These are phyloP conservation scores for Phytophthora sojae DNA, from an alignment of 352 stramenopile genomes.

Conservation along the genomic window DNA sequence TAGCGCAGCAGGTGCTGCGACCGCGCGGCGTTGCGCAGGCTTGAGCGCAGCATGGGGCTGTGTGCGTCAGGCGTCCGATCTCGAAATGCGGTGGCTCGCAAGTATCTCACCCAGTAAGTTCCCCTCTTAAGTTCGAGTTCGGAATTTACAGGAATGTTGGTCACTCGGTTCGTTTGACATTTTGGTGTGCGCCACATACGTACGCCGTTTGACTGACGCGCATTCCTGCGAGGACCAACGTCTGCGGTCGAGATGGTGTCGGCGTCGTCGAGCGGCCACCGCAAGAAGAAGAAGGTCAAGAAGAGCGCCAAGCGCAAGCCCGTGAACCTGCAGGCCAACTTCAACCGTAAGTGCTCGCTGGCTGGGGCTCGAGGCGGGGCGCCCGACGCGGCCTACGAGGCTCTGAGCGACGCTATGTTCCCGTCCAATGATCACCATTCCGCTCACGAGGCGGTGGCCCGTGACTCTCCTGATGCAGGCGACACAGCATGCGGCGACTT, in stretches of 20 bases:
- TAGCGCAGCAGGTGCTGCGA: slow-evolving; percentile 44
- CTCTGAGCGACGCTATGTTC: slow-evolving; percentile 79
- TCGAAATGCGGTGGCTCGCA: slow-evolving; percentile 36
- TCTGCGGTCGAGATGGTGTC: slow-evolving; percentile 56
- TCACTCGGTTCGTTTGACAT: too few relatives aligned
- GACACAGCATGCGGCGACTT: slow-evolving; percentile 73
- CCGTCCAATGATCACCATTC: slow-evolving; percentile 68
- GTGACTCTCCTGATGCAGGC: slow-evolving; percentile 61
- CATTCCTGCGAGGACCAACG: neutral
- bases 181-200: too few relatives aligned
- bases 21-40: slow-evolving; percentile 48
- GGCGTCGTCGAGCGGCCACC: slow-evolving; percentile 52
- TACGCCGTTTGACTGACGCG: slow-evolving; percentile 10
- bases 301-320: slow-evolving; percentile 79
- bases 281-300: slow-evolving; percentile 80
- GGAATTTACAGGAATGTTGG: too few relatives aligned
- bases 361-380: slow-evolving; percentile 6
- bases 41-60: slow-evolving; percentile 48
- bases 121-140: too few relatives aligned
- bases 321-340: slow-evolving; percentile 87
- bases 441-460: slow-evolving; percentile 19
- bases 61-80: slow-evolving; percentile 9
- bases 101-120: slow-evolving; percentile 18
- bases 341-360: slow-evolving; percentile 81
- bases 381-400: slow-evolving; percentile 28